Evolutionary conservation across 2,329 filamentous ascomycete genomes (phyloP), one percentile per base, ranked within the genome.

Genomic region (Alternaria burnsii): DNA sequence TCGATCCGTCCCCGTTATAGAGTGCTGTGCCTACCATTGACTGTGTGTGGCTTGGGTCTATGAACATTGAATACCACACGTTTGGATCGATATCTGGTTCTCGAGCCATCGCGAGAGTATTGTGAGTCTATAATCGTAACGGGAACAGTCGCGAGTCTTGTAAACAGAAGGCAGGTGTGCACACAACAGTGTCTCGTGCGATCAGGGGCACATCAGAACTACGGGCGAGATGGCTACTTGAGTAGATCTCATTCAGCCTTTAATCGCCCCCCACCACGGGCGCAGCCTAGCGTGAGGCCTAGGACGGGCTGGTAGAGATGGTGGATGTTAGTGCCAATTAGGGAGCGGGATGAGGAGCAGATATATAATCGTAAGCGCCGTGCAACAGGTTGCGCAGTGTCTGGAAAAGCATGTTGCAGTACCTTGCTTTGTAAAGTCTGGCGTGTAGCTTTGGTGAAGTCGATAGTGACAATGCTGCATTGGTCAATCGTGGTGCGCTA

Each of bases 61-160:
- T 42, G 43, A 57, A 69, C 11, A 70, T 30, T n/a, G 67, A 59
- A 43, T 73, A 71, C 71, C 71, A 73, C 40, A 62, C 51, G 22
- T 67, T 67, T 2, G 60, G 46, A 34, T 71, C 58, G 44, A 72
- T 24, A 7, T 22, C 43, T 46, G 56, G n/a, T 38, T 20, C 28
- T 20, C 42, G 22, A 18, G 22, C 48, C 36, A 41, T 40, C 20
- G 22, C 20, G 36, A 5, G 20, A 12, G 36, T 20, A 20, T n/a
- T 26, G 24, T 26, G 24, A 8, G 24, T 26, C 24, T 40, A 10
- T 11, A 40, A 40, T 11, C n/a, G n/a, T 40, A 20, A 20, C n/a
- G 36, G 9, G 4, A 6, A n/a, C 11, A 18, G n/a, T 20, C 8
- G n/a, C 8, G 4, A 11, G 36, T 18, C 8, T 40, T 10, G n/a